Conservation (phyloP, 2,329 filamentous ascomycete genomes). For the Ophiostoma sp. region DNA sequence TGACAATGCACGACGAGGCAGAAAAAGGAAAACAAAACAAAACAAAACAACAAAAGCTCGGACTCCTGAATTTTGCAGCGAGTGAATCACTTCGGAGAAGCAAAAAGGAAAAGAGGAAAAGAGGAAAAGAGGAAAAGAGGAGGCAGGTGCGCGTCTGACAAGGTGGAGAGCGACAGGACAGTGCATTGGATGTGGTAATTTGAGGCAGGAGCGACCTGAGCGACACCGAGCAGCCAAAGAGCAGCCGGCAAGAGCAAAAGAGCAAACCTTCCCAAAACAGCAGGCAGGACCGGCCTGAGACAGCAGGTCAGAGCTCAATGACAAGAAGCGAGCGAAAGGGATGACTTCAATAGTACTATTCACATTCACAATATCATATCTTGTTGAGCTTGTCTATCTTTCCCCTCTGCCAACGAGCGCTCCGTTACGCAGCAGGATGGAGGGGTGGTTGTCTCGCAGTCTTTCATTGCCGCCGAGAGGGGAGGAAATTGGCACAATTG, state of each 20-base stretch:
- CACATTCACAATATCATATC: background rate
- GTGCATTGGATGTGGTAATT: conserved; percentile 3
- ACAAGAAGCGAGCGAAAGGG: background rate
- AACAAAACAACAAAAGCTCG: background rate
- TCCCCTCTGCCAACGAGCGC: background rate
- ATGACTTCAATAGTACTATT: background rate
- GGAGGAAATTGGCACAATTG: background rate
- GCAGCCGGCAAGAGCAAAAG: background rate
- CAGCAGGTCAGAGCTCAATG: background rate
- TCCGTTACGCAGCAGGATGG: background rate
- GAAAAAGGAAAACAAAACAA: background rate
- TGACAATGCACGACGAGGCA: background rate
- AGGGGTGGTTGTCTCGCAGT: background rate
- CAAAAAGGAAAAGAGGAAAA: background rate
- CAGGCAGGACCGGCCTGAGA: background rate
- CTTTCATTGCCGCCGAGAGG: conserved; percentile 7
- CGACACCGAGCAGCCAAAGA: background rate
- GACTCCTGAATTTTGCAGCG: background rate
- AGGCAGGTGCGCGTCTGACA: background rate
- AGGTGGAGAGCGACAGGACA: conserved; percentile 11
- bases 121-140: background rate
- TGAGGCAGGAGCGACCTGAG: conserved; percentile 17
- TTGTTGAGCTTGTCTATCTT: background rate
- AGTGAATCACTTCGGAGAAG: background rate
- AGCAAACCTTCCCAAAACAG: background rate